Evolutionary conservation across 768 basidiomycete species (phyloP).

Genomic region (Neoboletus subvelutipes): DNA sequence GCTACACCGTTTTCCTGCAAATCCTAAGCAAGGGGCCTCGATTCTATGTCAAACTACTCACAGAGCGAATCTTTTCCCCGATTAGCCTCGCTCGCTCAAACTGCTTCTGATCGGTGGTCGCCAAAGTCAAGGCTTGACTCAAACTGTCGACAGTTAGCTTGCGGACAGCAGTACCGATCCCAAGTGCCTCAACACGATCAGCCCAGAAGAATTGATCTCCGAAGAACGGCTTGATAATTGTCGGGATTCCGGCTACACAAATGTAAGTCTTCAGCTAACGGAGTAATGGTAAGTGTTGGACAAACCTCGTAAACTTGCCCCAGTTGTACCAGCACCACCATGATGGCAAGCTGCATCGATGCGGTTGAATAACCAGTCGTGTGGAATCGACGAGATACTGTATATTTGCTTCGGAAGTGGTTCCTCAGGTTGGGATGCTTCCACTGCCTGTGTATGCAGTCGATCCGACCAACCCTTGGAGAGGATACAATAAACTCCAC

Average conservation of each 20-base stretch:
- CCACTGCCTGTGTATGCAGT: conserved; percentile 61
- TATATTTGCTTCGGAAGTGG: conserved; percentile 79
- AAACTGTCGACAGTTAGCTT: conserved; percentile 81
- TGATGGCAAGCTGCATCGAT: conserved; percentile 99
- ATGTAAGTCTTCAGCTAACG: conserved; percentile 2
- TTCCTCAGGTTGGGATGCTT: conserved; percentile 62
- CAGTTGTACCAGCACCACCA: conserved; percentile 95
- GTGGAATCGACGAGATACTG: conserved; percentile 81
- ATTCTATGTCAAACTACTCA: conserved; percentile 34
- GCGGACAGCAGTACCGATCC: conserved; percentile 83
- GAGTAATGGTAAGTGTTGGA: neutral
- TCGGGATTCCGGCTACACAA: conserved; percentile 79
- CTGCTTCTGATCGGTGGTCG: conserved; percentile 88
- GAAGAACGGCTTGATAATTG: conserved; percentile 96
- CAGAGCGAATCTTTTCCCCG: conserved; percentile 84
- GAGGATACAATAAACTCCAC: conserved; percentile 88
- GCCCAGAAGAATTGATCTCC: conserved; percentile 99
- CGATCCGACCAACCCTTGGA: conserved; percentile 99
- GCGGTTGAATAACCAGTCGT: conserved; percentile 92
- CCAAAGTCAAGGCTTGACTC: conserved; percentile 72
- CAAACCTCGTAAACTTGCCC: conserved; percentile 88
- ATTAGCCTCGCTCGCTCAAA: conserved; percentile 80
- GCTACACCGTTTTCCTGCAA: conserved; percentile 90
- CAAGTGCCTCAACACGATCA: conserved; percentile 94
- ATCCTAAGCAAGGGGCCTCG: neutral